Base-by-base conservation (phyloP, 2,329 filamentous ascomycete genomes). In the Gyromitra esculenta region DNA sequence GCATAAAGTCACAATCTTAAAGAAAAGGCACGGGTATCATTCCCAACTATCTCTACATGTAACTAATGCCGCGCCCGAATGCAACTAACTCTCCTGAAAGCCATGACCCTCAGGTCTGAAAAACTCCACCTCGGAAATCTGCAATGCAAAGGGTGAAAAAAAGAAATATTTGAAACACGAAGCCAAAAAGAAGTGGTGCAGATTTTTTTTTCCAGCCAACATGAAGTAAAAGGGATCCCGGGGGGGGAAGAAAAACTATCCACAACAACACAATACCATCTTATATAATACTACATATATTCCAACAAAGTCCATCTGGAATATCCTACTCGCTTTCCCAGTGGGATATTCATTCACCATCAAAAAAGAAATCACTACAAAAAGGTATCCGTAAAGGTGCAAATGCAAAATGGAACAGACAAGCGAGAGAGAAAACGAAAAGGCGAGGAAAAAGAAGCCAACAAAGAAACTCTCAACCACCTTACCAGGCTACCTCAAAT, bases 1-100 rank as follows among this genome's bases (percentile, higher is more conserved):
- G 52, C 39, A 57, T n/a, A 54, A 15, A 45, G 52, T 5, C 25
- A 31, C 25, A 31, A 31, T 41, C 21, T 35, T 21, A 13, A 18
- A 37, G 21, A 13, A 15, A 48, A 69, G 50, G 50, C 64, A 73
- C 60, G 57, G 52, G 60, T 66, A 66, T 73, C 69, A 73, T 73
- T 73, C 39, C 37, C 39, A 72, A 37, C 48, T 52, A 67, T 60
- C 43, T 66, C 31, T 66, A 21, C 18, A 21, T 21, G 18, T 21
- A 73, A 66, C 52, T 45, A 62, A 66, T 31, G 7, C 41, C 13
- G 11, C 25, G 60, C 41, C n/a, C 60, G 25, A 69, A n/a, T 7
- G 66, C 41, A 52, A 59, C 52, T 43, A 69, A 66, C 31, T n/a
- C 52, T 69, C 31, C 65, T 31, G 25, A 60, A 62, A 66, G 57